Evolutionary conservation across 306 rosid species (phyloP).

Genomic region (Inga laurina): DNA sequence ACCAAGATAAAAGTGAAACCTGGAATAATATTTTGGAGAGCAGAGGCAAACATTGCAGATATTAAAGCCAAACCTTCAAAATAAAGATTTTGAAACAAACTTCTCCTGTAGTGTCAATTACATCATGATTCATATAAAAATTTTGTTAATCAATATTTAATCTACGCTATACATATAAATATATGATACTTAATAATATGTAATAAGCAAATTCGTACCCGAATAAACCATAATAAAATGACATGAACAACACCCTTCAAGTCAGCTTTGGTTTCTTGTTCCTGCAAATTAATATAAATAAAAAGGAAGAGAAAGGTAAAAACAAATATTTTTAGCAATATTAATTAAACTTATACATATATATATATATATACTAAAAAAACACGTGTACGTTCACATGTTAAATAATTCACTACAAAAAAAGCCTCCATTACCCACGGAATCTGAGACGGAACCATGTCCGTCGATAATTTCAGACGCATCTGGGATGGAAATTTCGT

Average conservation of each 20-base stretch:
- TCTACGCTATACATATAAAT: neutral
- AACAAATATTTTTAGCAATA: neutral
- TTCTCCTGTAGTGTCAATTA: slow-evolving; percentile 30
- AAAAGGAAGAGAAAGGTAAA: neutral
- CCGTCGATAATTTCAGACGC: too few relatives aligned
- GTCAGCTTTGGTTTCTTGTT: slow-evolving; percentile 42
- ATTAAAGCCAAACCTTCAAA: slow-evolving; percentile 38
- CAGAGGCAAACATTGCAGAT: slow-evolving; percentile 48
- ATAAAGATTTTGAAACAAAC: slow-evolving; percentile 50
- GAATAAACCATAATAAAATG: slow-evolving; percentile 41
- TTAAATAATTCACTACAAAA: too few relatives aligned
- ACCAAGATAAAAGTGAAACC: slow-evolving; percentile 47
- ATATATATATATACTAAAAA: too few relatives aligned
- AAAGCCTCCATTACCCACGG: too few relatives aligned
- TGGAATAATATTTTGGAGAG: slow-evolving; percentile 43
- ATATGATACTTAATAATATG: neutral
- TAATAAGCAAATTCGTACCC: slow-evolving; percentile 37
- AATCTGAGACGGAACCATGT: too few relatives aligned
- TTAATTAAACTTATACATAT: neutral
- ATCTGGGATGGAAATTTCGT: too few relatives aligned
- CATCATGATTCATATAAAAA: neutral
- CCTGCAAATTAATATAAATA: slow-evolving; percentile 16
- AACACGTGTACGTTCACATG: too few relatives aligned
- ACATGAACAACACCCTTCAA: slow-evolving; percentile 38
- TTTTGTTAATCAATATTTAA: neutral